These are phyloP conservation scores for Yamadazyma spencermartinsiae DNA, from an alignment of 1,139 yeast genomes.

Conservation along the genomic window DNA sequence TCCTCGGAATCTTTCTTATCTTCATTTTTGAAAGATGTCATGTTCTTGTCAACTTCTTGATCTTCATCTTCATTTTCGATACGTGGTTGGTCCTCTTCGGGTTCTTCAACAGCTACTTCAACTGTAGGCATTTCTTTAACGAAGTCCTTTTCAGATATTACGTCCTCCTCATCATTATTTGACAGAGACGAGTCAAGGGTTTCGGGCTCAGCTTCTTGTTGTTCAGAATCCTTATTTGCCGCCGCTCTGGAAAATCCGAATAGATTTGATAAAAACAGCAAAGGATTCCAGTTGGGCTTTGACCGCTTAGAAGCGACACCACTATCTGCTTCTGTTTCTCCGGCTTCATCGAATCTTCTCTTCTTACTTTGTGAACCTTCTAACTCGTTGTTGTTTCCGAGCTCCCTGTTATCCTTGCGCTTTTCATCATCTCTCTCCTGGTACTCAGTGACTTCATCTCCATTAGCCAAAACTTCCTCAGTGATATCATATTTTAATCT, in stretches of 20 bases:
- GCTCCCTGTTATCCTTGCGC: not conserved
- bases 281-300: not conserved
- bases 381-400: not conserved
- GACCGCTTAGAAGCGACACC: not conserved
- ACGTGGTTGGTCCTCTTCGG: conserved; percentile 1
- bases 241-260: no score
- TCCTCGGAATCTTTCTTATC: conserved; percentile 1
- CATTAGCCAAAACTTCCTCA: conserved; percentile 11
- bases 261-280: not conserved
- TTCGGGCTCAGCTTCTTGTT: no score
- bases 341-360: not conserved
- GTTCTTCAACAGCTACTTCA: not conserved
- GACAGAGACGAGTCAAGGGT: no score
- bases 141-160: not conserved
- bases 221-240: not conserved
- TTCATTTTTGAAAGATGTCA: no score
- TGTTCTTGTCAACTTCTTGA: not conserved
- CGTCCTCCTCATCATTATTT: not conserved
- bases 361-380: no score
- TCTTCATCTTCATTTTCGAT: not conserved
- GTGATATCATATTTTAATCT: conserved; percentile 9
- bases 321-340: no score
- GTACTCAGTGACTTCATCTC: conserved; percentile 8
- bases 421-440: conserved; percentile 1
- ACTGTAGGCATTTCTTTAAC: no score